Evolutionary conservation across 1,139 yeast genomes (phyloP).

Genomic region (Nakaseomyces kungkrabaensis): DNA sequence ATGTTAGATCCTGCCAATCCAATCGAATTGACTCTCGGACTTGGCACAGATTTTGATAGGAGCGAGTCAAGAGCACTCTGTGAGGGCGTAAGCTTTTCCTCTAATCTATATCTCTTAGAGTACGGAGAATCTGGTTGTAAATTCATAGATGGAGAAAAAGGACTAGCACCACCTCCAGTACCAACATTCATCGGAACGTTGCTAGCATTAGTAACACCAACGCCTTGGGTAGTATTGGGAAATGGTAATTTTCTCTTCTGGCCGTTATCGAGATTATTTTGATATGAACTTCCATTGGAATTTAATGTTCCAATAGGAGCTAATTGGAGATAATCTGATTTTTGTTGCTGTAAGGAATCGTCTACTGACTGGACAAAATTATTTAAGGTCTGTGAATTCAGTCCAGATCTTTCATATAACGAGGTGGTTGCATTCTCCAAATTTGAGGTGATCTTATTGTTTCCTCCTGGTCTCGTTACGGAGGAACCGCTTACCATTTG

Average conservation of each 20-base stretch:
- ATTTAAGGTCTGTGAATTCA: slow-evolving; percentile 15
- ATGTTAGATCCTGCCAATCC: not conserved
- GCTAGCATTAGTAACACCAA: not conserved
- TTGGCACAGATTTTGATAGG: slow-evolving; percentile 20
- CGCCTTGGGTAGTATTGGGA: slow-evolving; percentile 10
- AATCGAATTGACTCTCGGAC: slow-evolving; percentile 11
- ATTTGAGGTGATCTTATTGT: slow-evolving; percentile 7
- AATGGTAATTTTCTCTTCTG: slow-evolving; percentile 19
- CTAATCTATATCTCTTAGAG: slow-evolving; percentile 18
- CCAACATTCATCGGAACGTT: slow-evolving; percentile 3
- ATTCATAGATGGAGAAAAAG: slow-evolving; percentile 19
- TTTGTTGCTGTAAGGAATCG: slow-evolving; percentile 5
- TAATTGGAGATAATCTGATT: slow-evolving; percentile 3
- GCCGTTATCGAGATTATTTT: slow-evolving; percentile 3
- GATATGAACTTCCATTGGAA: slow-evolving; percentile 5
- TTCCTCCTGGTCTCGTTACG: not conserved
- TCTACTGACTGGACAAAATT: slow-evolving; percentile 16
- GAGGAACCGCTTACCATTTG: slow-evolving; percentile 8
- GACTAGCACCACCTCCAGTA: slow-evolving; percentile 11
- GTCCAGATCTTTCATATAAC: slow-evolving; percentile 18
- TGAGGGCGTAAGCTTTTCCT: slow-evolving; percentile 25
- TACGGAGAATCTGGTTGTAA: slow-evolving; percentile 17
- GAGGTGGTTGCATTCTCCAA: not conserved
- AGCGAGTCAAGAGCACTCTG: slow-evolving; percentile 27
- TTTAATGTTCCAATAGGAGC: slow-evolving; percentile 6